These are phyloP conservation scores for Aspergillus baeticus DNA, from an alignment of 495 filamentous ascomycete species.

Conservation along the genomic window DNA sequence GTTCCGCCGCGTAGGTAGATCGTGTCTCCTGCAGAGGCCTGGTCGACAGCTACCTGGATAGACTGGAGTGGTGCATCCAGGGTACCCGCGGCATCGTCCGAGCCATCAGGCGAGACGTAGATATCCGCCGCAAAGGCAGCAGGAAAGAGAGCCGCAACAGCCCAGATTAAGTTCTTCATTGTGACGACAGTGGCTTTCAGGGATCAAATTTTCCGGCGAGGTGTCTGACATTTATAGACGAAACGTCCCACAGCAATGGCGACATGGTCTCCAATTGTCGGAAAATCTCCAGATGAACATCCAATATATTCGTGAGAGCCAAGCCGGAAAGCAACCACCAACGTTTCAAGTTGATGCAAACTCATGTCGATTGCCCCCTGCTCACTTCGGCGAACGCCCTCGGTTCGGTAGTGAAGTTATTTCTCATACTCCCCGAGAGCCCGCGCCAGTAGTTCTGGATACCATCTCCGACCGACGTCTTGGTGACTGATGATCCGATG, in stretches of 20 bases:
- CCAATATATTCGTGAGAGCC: slow-evolving; percentile 13
- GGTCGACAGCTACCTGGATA: slow-evolving; percentile 19
- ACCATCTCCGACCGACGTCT: slow-evolving; percentile 83
- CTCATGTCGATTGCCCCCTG: neutral
- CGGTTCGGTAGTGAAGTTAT: neutral
- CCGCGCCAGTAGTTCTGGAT: slow-evolving; percentile 60
- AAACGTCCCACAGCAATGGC: neutral
- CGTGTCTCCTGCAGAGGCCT: slow-evolving; percentile 12
- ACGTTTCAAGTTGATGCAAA: slow-evolving; percentile 5
- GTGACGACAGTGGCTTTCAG: neutral
- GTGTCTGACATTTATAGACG: neutral
- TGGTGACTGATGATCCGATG: slow-evolving; percentile 86
- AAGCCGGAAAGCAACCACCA: neutral
- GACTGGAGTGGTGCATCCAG: slow-evolving; percentile 14
- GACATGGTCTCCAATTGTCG: slow-evolving; percentile 10
- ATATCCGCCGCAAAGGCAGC: slow-evolving; percentile 15
- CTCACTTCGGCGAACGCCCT: neutral
- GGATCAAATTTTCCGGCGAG: neutral
- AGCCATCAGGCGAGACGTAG: slow-evolving; percentile 18
- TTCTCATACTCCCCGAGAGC: slow-evolving; percentile 30
- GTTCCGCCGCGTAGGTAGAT: slow-evolving; percentile 20
- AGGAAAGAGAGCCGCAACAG: neutral
- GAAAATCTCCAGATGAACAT: slow-evolving; percentile 5
- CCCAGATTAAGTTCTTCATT: neutral
- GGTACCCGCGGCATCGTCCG: slow-evolving; percentile 14